Evolutionary conservation across 805 yeast genomes (phyloP), one percentile per base, ranked within the genome.

Genomic region (Sungouiella blattae): DNA sequence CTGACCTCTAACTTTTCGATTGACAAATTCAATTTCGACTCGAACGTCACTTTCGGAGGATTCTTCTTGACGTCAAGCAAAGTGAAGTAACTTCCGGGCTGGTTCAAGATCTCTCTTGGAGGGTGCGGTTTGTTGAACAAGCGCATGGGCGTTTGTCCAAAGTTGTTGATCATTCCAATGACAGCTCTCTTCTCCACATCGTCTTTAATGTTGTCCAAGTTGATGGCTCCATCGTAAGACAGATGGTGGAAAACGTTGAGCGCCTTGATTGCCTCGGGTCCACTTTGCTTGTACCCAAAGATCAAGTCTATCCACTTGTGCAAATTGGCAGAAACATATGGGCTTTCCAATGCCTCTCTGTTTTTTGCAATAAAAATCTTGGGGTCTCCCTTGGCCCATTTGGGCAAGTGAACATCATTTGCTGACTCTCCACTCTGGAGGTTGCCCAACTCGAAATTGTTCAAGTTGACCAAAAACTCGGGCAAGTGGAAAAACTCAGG

Each of bases 401-500:
- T 78, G 0, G 96, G 96, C 5, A 87, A 60, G 3, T 55, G 62
- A 4, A 87, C 96, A 55, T 85, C 73, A 41, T 72, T 64, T 1
- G 83, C 73, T 8, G 62, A 49, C 2, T 83, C 81, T 4, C 73
- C 74, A 50, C 68, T 75, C 54, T 88, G 96, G 11, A 78, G 58
- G 11, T 58, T 54, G 0, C 96, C 96, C 52, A 88, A 77, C 16
- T 83, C 76, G 49, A 79, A 83, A 11, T 73, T 59, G 43, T 84
- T 85, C 2, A 73, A 55, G 53, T 88, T 87, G 2, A 58, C 58
- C 30, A 87, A 58, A 49, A 87, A 86, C 37, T 87, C 95, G 0
- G 95, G 93, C 5, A 88, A 62, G 47, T 75, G 87, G 50, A 73
- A 87, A 54, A 87, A 87, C 52, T 87, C 96, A 0, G 96, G 96